Conservation (phyloP, 1,284 basidiomycete species). For the Moniliella sp. region DNA sequence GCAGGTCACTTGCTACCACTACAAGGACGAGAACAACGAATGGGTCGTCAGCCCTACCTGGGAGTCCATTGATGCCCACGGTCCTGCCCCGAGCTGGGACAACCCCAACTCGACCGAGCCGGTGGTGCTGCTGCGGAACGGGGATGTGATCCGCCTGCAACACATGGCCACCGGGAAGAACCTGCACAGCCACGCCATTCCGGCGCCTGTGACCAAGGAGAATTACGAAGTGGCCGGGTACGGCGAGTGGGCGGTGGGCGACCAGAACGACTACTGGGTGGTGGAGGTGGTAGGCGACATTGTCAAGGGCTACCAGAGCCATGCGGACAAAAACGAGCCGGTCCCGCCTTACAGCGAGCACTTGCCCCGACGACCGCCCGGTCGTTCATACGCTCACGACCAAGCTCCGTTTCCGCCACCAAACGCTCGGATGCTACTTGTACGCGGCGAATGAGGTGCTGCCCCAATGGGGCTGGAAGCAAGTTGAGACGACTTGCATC, state of each 20-base stretch:
- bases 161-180: slow-evolving; percentile 66
- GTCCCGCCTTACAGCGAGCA: too few relatives aligned
- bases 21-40: slow-evolving; percentile 93
- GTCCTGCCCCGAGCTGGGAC: neutral
- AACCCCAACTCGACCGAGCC: slow-evolving; percentile 5
- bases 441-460: slow-evolving; percentile 67
- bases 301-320: slow-evolving; percentile 32
- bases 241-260: slow-evolving; percentile 66
- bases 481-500: slow-evolving; percentile 81
- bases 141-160: slow-evolving; percentile 57
- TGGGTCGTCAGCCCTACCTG: slow-evolving; percentile 63
- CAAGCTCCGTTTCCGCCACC: slow-evolving; percentile 60
- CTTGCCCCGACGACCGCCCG: slow-evolving; percentile 41
- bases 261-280: slow-evolving; percentile 70
- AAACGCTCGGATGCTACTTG: slow-evolving; percentile 47
- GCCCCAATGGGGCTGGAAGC: slow-evolving; percentile 98
- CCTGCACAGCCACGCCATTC: slow-evolving; percentile 71
- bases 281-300: slow-evolving; percentile 80
- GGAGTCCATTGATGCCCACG: slow-evolving; percentile 37
- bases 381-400: slow-evolving; percentile 74
- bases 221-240: slow-evolving; percentile 81
- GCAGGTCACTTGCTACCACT: slow-evolving; percentile 96
- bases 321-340: too few relatives aligned
- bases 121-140: slow-evolving; percentile 48
- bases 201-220: slow-evolving; percentile 71